Evolutionary conservation across 805 yeast genomes (phyloP).

Genomic region (Henningerozyma blattae): DNA sequence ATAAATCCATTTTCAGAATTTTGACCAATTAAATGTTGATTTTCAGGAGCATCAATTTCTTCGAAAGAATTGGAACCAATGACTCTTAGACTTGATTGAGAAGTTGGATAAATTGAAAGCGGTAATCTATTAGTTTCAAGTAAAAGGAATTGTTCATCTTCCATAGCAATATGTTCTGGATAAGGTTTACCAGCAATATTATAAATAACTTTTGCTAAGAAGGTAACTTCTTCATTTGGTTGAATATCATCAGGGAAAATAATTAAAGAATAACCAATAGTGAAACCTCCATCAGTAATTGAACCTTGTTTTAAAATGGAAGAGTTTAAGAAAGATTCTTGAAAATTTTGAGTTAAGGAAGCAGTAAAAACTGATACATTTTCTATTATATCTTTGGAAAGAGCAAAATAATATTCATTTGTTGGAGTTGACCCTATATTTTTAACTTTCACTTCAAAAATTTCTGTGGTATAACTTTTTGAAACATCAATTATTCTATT

Average conservation of each 20-base stretch:
- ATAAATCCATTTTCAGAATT: slow-evolving; percentile 29
- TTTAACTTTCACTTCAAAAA: slow-evolving; percentile 38
- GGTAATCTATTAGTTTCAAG: slow-evolving; percentile 44
- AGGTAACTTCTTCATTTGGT: slow-evolving; percentile 40
- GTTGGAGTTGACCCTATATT: slow-evolving; percentile 49
- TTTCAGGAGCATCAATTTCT: slow-evolving; percentile 11
- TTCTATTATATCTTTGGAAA: slow-evolving; percentile 36
- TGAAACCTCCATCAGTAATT: slow-evolving; percentile 14
- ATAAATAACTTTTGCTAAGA: slow-evolving; percentile 39
- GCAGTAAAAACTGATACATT: slow-evolving; percentile 37
- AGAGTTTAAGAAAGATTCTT: slow-evolving; percentile 14
- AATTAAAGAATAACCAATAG: slow-evolving; percentile 33
- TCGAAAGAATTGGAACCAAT: slow-evolving; percentile 15
- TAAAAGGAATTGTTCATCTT: slow-evolving; percentile 48
- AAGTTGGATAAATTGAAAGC: slow-evolving; percentile 50
- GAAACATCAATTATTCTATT: slow-evolving; percentile 51
- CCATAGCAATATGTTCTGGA: slow-evolving; percentile 52
- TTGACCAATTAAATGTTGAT: slow-evolving; percentile 25
- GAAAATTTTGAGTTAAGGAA: slow-evolving; percentile 20
- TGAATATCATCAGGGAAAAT: slow-evolving; percentile 53
- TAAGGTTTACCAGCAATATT: slow-evolving; percentile 40
- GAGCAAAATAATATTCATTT: slow-evolving; percentile 42
- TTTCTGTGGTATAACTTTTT: slow-evolving; percentile 55
- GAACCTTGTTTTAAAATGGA: slow-evolving; percentile 5
- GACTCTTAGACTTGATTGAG: slow-evolving; percentile 34